Percentiles rank a stretch among this genome's conserved stretches.
Conservation (phyloP, 140 eudicot species). For the Eryngium alpinum region DNA sequence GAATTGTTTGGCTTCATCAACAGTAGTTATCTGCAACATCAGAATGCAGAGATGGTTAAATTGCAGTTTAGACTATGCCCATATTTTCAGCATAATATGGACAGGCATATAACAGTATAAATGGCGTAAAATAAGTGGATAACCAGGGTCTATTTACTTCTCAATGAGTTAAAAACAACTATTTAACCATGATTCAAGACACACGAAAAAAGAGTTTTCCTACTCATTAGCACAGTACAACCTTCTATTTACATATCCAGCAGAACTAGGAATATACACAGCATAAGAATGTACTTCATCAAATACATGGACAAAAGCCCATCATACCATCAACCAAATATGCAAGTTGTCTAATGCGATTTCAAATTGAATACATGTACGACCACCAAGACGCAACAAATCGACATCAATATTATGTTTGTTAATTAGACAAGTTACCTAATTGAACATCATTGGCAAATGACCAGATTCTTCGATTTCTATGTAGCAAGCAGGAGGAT, state of each 20-base stretch:
- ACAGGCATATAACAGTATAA: not conserved
- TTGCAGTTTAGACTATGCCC: not conserved
- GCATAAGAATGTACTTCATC: not conserved
- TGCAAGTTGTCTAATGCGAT: not conserved
- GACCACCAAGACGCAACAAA: not conserved
- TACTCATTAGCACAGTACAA: not conserved
- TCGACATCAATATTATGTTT: not conserved
- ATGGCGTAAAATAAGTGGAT: not conserved
- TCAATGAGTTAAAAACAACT: not conserved
- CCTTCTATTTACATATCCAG: not conserved
- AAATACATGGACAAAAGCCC: not conserved
- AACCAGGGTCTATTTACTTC: not conserved
- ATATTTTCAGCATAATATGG: not conserved
- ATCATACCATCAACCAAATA: constrained; percentile 1
- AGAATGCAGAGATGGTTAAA: constrained; percentile 14
- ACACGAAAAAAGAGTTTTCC: not conserved
- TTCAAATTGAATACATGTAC: not conserved
- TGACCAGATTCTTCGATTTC: not conserved
- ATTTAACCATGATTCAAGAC: not conserved
- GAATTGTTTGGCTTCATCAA: constrained; percentile 91
- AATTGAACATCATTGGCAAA: not conserved
- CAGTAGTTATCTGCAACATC: constrained; percentile 74
- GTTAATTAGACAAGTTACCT: not conserved
- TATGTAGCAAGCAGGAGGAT: not conserved
- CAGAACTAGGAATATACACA: not conserved